Percentiles rank a stretch among this genome's conserved stretches.
Conservation (phyloP, 2,329 filamentous ascomycete species). For the Microdochium paspali region DNA sequence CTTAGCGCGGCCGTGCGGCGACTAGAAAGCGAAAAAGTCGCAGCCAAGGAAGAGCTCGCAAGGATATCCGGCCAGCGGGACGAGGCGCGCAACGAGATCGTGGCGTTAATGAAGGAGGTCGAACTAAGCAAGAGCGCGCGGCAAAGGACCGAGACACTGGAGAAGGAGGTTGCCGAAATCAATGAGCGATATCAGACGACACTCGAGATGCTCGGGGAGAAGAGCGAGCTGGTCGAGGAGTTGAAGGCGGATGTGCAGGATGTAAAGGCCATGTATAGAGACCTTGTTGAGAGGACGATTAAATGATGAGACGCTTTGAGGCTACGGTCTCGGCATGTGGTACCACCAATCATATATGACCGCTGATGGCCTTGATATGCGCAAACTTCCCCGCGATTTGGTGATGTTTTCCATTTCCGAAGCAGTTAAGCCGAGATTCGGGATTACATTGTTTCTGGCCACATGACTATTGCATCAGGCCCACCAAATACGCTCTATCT, state of each 20-base stretch:
- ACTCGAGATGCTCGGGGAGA: constrained; percentile 90
- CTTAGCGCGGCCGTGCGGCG: constrained; percentile 91
- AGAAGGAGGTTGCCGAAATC: constrained; percentile 58
- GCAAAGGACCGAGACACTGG: constrained; percentile 51
- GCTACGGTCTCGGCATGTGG: too few species aligned
- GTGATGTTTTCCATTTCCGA: too few species aligned
- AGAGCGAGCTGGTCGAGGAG: constrained; percentile 92
- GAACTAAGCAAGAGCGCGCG: constrained; percentile 59
- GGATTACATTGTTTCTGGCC: too few species aligned
- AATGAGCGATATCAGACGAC: constrained; percentile 80
- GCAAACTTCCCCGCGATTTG: too few species aligned
- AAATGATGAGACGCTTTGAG: constrained; percentile 40
- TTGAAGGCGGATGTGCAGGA: constrained; percentile 80
- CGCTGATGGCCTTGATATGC: too few species aligned
- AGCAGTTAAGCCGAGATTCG: too few species aligned
- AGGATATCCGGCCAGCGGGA: constrained; percentile 80
- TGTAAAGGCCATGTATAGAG: constrained; percentile 92
- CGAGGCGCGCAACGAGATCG: constrained; percentile 86
- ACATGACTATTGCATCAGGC: too few species aligned
- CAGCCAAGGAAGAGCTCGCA: constrained; percentile 74
- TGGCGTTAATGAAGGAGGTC: constrained; percentile 76
- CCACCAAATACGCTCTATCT: too few species aligned
- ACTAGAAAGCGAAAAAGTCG: constrained; percentile 85
- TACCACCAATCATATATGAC: too few species aligned
- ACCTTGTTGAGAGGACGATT: constrained; percentile 78